phyloP scores from a whole-genome alignment of 371 early-diverging fungal species.

The Blastocladiella emersonii region DNA sequence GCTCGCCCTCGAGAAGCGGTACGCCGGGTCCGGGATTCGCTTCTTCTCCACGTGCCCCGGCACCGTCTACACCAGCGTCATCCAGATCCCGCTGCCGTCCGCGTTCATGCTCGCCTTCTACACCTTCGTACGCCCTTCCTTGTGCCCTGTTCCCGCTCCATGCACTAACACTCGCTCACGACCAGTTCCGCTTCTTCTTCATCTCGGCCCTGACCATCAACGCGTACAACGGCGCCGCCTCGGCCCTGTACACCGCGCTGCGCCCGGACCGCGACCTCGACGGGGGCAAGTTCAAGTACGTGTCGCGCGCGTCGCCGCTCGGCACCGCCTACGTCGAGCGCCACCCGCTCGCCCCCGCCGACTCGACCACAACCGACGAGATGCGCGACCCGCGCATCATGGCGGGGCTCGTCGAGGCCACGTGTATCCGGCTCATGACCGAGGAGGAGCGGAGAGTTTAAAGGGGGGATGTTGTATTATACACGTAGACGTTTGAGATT shows the following conservation, averaged over 20 bases:
- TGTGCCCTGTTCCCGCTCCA: neutral
- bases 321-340: neutral
- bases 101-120: neutral
- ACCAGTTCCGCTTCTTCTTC: neutral
- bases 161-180: neutral
- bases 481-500: no score
- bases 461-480: no score
- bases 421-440: neutral
- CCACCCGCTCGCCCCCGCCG: neutral
- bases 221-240: neutral
- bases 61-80: slow-evolving; percentile 1
- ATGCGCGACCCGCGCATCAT: no score
- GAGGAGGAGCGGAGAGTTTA: no score
- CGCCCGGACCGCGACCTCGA: neutral
- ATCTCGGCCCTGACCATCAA: neutral
- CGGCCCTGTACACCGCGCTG: neutral
- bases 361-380: no score
- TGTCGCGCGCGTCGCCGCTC: neutral
- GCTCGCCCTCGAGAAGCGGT: slow-evolving; percentile 31
- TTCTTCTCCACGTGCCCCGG: slow-evolving; percentile 3
- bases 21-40: neutral
- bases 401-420: no score
- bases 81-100: neutral
- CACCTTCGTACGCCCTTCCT: neutral
- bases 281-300: neutral